phyloP scores from a whole-genome alignment of 257 asterid genomes.

The Fraxinus pennsylvanica region DNA sequence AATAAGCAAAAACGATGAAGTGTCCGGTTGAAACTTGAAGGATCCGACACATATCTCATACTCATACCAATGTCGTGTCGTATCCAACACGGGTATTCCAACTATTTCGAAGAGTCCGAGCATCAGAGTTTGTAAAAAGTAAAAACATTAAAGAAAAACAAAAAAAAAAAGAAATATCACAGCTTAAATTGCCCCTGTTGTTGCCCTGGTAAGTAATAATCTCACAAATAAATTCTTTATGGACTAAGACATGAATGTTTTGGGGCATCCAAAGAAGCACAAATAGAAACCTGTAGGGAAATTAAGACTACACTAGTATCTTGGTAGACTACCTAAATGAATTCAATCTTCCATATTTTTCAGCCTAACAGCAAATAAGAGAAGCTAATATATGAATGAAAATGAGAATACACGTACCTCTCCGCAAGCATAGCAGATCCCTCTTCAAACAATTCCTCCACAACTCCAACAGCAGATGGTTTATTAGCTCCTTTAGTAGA shows the following conservation, averaged over 20 bases:
- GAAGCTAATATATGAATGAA: not conserved
- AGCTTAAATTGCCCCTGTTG: not conserved
- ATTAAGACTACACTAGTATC: not conserved
- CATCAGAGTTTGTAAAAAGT: not conserved
- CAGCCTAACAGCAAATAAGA: not conserved
- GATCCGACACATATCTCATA: too few relatives aligned
- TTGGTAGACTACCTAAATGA: not conserved
- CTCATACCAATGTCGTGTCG: too few relatives aligned
- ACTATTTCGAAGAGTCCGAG: too few relatives aligned
- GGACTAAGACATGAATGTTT: not conserved
- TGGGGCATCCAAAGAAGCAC: not conserved
- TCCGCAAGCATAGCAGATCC: slow-evolving; percentile 99
- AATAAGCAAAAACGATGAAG: too few relatives aligned
- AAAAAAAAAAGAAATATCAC: not conserved
- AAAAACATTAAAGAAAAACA: not conserved
- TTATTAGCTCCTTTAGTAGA: slow-evolving; percentile 61
- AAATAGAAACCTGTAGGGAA: not conserved
- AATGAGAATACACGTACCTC: slow-evolving; percentile 45
- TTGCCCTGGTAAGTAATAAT: not conserved
- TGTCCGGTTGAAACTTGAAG: too few relatives aligned
- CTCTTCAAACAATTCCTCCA: slow-evolving; percentile 96
- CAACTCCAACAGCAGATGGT: slow-evolving; percentile 88
- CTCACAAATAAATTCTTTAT: not conserved
- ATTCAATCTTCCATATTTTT: not conserved
- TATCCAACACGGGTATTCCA: too few relatives aligned